These are phyloP conservation scores for Pseudopyricularia cyperi DNA, from an alignment of 2,329 filamentous ascomycete genomes.

Conservation along the genomic window DNA sequence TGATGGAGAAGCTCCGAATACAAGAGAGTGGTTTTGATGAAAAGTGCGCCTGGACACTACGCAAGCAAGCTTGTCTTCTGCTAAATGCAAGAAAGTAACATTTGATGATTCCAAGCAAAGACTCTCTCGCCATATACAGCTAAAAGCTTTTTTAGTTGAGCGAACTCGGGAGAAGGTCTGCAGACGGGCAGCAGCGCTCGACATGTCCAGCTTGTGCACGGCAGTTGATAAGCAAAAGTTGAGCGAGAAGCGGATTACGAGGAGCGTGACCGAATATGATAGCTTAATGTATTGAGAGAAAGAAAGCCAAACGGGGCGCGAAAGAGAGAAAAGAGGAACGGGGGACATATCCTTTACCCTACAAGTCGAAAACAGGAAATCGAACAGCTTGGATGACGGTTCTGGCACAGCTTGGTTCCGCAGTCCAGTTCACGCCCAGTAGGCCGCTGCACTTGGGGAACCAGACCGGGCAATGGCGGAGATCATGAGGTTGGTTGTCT, in stretches of 20 bases:
- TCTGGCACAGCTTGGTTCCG: constrained; percentile 15
- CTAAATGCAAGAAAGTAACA: too few relatives aligned
- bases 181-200: constrained; percentile 14
- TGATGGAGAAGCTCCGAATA: too few relatives aligned
- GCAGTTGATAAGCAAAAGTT: background rate
- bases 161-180: constrained; percentile 9
- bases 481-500: constrained; percentile 15
- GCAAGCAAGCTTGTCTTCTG: too few relatives aligned
- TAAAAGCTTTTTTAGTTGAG: too few relatives aligned
- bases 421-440: constrained; percentile 25
- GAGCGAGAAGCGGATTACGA: background rate
- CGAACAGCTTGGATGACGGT: constrained; percentile 14
- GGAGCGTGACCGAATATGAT: too few relatives aligned
- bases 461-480: constrained; percentile 18
- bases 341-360: constrained; percentile 14
- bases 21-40: too few relatives aligned
- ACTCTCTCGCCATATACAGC: too few relatives aligned
- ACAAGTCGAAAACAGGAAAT: constrained; percentile 14
- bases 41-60: too few relatives aligned
- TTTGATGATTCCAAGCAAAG: too few relatives aligned
- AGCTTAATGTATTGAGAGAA: too few relatives aligned
- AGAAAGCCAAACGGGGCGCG: background rate
- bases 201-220: background rate
- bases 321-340: background rate
- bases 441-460: constrained; percentile 29